Evolutionary conservation across 176 grass and related monocot species (phyloP).

Genomic region (Areca catechu): DNA sequence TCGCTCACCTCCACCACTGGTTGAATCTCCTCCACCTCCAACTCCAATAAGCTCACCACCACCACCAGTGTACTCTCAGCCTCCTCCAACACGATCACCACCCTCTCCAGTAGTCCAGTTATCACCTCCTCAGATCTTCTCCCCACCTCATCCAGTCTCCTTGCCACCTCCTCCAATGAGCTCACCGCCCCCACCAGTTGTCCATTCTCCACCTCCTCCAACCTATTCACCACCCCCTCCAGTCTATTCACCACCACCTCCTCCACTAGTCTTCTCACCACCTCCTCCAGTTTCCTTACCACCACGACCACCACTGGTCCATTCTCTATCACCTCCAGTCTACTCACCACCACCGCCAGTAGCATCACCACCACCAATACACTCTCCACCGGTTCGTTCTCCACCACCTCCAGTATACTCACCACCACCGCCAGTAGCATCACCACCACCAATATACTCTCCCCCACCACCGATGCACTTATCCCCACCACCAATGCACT

Average conservation of each 20-base stretch:
- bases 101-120: neutral
- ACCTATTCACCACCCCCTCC: neutral
- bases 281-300: neutral
- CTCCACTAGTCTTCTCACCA: neutral
- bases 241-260: neutral
- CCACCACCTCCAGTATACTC: neutral
- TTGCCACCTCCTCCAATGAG: neutral
- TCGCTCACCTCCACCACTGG: too few species aligned
- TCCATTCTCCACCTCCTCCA: neutral
- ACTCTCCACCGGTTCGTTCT: constrained; percentile 1
- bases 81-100: too few species aligned
- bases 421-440: neutral
- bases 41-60: too few species aligned
- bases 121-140: neutral
- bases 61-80: too few species aligned
- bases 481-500: neutral
- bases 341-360: neutral
- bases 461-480: neutral
- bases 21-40: too few species aligned
- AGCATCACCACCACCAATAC: neutral
- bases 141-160: neutral
- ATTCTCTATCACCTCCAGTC: too few species aligned
- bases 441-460: neutral
- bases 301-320: neutral
- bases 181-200: neutral